A percentile compares a stretch with the other conserved stretches of the same genome.
These are phyloP conservation scores for Kalmusia sp. DNA, from an alignment of 2,329 filamentous ascomycete genomes.

Conservation along the genomic window DNA sequence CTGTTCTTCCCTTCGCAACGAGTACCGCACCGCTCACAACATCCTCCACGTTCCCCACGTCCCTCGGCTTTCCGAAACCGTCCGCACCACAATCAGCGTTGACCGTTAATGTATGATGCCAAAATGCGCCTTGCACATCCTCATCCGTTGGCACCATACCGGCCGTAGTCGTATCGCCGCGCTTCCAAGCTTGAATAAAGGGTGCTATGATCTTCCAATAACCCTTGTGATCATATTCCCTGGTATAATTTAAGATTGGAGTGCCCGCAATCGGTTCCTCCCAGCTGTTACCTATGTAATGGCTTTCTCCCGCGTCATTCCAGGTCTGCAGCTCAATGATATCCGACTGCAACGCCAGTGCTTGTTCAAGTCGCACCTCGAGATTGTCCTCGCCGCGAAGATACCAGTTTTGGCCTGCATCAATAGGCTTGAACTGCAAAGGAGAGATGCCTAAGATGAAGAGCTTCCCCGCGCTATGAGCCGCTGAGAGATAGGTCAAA, in stretches of 20 bases:
- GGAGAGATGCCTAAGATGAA: constrained; percentile 51
- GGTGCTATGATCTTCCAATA: constrained; percentile 44
- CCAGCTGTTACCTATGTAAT: constrained; percentile 52
- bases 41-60: constrained; percentile 18
- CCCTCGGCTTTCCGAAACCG: constrained; percentile 46
- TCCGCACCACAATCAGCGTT: constrained; percentile 51
- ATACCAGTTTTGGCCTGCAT: constrained; percentile 41
- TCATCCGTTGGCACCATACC: constrained; percentile 29
- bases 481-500: constrained; percentile 33
- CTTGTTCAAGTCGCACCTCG: constrained; percentile 33
- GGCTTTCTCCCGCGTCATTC: constrained; percentile 51
- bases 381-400: constrained; percentile 48
- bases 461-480: constrained; percentile 36
- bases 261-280: constrained; percentile 36
- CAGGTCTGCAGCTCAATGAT: constrained; percentile 51
- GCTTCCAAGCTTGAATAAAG: constrained; percentile 49
- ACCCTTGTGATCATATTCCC: constrained; percentile 43
- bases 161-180: constrained; percentile 29
- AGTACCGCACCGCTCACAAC: constrained; percentile 31
- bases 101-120: constrained; percentile 29
- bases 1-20: constrained; percentile 22
- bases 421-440: constrained; percentile 49
- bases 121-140: constrained; percentile 24
- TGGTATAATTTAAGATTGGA: constrained; percentile 33
- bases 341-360: constrained; percentile 44